Evolutionary conservation across 1,284 basidiomycete genomes (phyloP), one percentile per base, ranked within the genome.

Genomic region (Cryptococcus neoformans): DNA sequence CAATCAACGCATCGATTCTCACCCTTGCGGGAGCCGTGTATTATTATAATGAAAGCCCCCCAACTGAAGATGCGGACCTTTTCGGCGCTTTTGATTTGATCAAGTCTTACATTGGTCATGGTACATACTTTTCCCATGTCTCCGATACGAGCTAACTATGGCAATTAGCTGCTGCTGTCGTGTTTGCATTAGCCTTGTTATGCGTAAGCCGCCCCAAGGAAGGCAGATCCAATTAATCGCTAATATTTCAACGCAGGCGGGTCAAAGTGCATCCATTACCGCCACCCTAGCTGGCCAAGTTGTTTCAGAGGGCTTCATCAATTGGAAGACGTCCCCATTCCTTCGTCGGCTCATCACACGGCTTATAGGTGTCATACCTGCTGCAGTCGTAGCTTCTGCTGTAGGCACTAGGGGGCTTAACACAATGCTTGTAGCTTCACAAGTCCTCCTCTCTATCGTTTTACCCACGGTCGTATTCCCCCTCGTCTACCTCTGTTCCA

Each of bases 201-300:
- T 86, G 87, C 41, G 70, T 71, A 48, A 66, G 69, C 68, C 14
- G 28, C 28, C 4, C 28, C 28, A 28, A 28, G 4, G 28, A 28
- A 28, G 4, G 28, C 28, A 11, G 5, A 37, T 47, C 28, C 17
- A n/a, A 11, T 28, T n/a, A n/a, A 4, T 47, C 16, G 34, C 17
- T 37, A 5, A 28, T 12, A 16, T 42, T 39, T 50, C 14, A 17
- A 17, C 41, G 12, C 50, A 73, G 71, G 83, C 92, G 0, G 94
- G 94, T 3, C 92, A 98, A 80, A 92, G 90, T 62, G 90, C 95
- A 0, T 91, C 89, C 8, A 85, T 98, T 59, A 90, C 96, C 1
- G 93, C 91, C 6, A 98, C 93, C 0, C 82, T 98, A 10, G 89
- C 92, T 0, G 95, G 94, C 28, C 82, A 98, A 77, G 87, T 93